Evolutionary conservation across 1,139 yeast genomes (phyloP), one percentile per base, ranked within the genome.

Genomic region (Hyphopichia wangnamkhiaoensis): DNA sequence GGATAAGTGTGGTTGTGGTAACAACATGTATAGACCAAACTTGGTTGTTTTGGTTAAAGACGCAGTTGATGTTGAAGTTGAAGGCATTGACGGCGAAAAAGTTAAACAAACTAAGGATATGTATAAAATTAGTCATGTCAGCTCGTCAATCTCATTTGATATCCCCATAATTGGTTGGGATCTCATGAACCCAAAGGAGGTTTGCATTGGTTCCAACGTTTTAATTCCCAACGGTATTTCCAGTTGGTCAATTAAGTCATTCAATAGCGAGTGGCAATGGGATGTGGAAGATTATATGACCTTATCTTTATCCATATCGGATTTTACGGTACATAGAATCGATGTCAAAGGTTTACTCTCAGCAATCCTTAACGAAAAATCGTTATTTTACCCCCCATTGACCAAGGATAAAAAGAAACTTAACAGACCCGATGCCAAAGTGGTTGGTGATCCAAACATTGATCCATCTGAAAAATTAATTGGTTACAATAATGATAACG

Each of bases 171-270:
- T 59, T 25, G 66, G 67, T 2, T 67, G 70, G 68, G 48, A 58
- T 31, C 36, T 42, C n/a, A 34, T 40, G 8, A 42, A 50, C n/a
- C 63, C 66, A 4, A 42, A 53, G 9, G 50, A 55, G 4, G 43
- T 60, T 8, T 67, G 73, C 45, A 29, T 20, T 19, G 63, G 53
- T 35, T 63, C 61, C 17, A 64, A 63, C 42, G 64, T 59, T 4
- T 50, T 68, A 33, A 63, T 68, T 29, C 74, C 74, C 3, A 68
- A 68, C 48, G 72, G 72, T 4, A 54, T 69, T 15, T 58, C 71
- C 1, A 43, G 46, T n/a, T 66, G 71, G 71, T 47, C 42, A 3
- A 40, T 54, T 2, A 44, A 37, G 18, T 42, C 40, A 5, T 31
- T 56, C 20, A 32, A 34, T 10, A 40, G 40, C 10, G 44, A 48